Evolutionary conservation across 2,329 filamentous ascomycete genomes (phyloP), one percentile per base, ranked within the genome.

Genomic region (Monosporascus sp.): DNA sequence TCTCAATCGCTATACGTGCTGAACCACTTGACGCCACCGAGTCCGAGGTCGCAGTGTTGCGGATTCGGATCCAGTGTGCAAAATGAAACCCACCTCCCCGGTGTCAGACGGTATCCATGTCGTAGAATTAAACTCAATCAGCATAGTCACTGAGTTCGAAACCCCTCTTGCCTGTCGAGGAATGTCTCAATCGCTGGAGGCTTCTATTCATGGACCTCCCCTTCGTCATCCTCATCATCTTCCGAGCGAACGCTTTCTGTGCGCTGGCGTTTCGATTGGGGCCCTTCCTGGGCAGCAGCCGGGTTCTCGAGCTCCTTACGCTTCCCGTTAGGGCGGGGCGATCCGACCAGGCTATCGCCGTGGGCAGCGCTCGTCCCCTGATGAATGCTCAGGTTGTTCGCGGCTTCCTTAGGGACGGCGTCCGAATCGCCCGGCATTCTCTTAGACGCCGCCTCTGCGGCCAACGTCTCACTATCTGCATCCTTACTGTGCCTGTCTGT

Each of bases 241-340:
- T 28, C 26, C 24, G 43, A 9, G 17, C 22, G 22, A 46, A 17
- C 43, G n/a, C 11, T 22, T 8, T 46, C 43, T 8, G 26, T 17
- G 6, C 71, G 70, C 48, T 70, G 70, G n/a, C 74, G 69, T 55
- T 79, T 79, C 56, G 72, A 70, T 1, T 71, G 70, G 24, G 70
- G 66, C 24, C 65, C 70, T 37, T 71, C 71, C 18, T 44, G 7
- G n/a, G 41, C 41, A 3, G 65, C 61, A 28, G 71, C 67, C 5
- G 62, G 38, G 14, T 63, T 61, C 14, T 75, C 74, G 7, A 68
- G 52, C 4, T 71, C 72, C 56, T 75, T 77, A 50, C 76, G 66
- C 59, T 79, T 79, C 9, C 43, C 43, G 20, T 46, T 46, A 3
- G 66, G 60, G 11, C n/a, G 41, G 0, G 74, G 73, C 1, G 74